Base-by-base conservation (phyloP, 352 stramenopile species). In the Peronospora destructor region DNA sequence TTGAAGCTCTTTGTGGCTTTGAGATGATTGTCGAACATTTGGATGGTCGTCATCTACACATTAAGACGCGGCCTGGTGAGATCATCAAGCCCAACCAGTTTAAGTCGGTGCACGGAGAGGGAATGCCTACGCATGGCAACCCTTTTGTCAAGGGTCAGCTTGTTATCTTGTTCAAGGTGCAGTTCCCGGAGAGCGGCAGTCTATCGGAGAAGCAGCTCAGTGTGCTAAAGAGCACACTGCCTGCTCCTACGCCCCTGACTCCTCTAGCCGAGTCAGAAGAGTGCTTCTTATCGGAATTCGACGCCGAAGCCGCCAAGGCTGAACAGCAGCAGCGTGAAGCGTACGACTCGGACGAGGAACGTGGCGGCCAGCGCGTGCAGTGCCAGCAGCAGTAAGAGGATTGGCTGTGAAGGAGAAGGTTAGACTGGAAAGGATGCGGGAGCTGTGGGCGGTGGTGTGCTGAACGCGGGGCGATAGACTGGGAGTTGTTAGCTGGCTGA, bases 121-220 rank as follows among this genome's bases (percentile, higher is more conserved):
- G 97, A 41, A 99, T 99, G 97, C 96, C 96, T 13, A 95, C 92
- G 17, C 85, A 96, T 64, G 95, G 96, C 42, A 98, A 98, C 71
- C 94, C 94, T 21, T 99, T 98, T 62, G 89, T 97, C 16, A 96
- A 97, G 72, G 97, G 97, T n/a, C 89, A 97, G 56, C 76, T 99
- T 17, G 98, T 98, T 35, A 94, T 99, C 52, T 62, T 97, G 32
- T 98, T 99, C 73, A 95, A 96, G 64, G 87, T 99, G 41, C 69
- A 97, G 54, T 98, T 99, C 67, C 93, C 95, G 23, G 88, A 97
- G 45, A 89, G 81, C 66, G 88, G 66, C 30, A 64, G 73, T 38
- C 55, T 98, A 25, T 80, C 79, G 60, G 76, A 94, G 38, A 80
- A 96, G 47, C 73, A 96, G 57, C 68, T 92, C 7, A 67, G 84